Percentiles rank a stretch among this genome's conserved stretches.
Conservation (phyloP, 257 asterid species). For the Paulownia fortunei region DNA sequence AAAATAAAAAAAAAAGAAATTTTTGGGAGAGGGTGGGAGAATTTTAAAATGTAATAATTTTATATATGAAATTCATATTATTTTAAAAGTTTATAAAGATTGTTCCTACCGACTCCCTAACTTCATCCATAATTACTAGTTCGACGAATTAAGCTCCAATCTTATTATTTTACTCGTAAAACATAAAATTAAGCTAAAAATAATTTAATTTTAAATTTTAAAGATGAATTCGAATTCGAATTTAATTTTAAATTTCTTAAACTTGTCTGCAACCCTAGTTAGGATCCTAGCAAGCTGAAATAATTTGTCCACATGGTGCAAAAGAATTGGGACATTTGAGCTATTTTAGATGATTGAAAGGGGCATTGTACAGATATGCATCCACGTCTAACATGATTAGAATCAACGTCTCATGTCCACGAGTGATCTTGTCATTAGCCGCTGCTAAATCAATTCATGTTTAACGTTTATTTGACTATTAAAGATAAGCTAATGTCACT, state of each 20-base stretch:
- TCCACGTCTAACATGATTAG: slow-evolving; percentile 1
- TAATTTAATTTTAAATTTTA: not conserved
- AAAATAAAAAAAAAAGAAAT: no score
- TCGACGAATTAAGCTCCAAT: no score
- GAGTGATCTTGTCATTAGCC: not conserved
- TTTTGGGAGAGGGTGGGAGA: no score
- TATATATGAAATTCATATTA: no score
- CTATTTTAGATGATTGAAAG: slow-evolving; percentile 11
- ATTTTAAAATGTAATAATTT: no score
- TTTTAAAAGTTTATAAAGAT: no score
- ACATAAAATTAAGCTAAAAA: not conserved
- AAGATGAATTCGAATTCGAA: no score
- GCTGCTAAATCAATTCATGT: slow-evolving; percentile 18
- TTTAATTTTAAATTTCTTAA: not conserved
- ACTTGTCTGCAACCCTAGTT: slow-evolving; percentile 8
- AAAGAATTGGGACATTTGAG: not conserved
- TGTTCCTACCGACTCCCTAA: no score
- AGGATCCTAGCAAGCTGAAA: not conserved
- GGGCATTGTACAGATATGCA: slow-evolving; percentile 16
- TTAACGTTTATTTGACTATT: slow-evolving; percentile 13
- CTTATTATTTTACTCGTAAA: no score
- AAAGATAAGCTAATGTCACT: not conserved
- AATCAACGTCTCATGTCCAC: not conserved
- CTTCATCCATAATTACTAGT: no score
- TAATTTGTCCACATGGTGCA: slow-evolving; percentile 8